Evolutionary conservation across 1,284 basidiomycete species (phyloP), one percentile per base, ranked within the genome.

Genomic region (Trichosporon sp.): DNA sequence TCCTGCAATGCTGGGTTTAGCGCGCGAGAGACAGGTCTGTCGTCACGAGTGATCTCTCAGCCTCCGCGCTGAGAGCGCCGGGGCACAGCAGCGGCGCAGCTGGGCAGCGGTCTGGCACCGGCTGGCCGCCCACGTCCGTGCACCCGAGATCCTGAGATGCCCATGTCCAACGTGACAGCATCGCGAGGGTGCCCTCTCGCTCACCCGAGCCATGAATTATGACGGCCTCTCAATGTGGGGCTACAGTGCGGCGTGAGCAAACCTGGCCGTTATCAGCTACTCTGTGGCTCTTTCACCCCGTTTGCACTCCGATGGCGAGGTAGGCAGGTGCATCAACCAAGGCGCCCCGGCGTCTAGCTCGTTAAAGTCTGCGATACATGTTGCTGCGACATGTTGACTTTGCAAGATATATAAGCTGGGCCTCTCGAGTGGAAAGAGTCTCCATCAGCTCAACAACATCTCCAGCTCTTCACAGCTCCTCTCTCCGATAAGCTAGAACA

Each of bases 101-200:
- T 13, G 44, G 7, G 18, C n/a, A 23, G 44, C 44, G 21, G 21
- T 18, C 44, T 18, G 18, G 44, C 3, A 47, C 9, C 44, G 44
- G 35, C 12, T 15, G 35, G 35, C 35, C 11, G 11, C 35, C 13
- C 12, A 38, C 12, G 35, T 11, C 35, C 35, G 35, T 38, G 35
- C 38, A 18, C 35, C 25, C 5, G 13, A 15, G 27, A 31, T 31
- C 56, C 56, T 60, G 56, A 60, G 56, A 6, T 31, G 27, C 11
- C 32, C 56, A 60, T 60, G 56, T 60, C 29, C 56, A 60, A n/a
- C 56, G 56, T 60, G 56, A 60, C 56, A 31, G 29, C 29, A 60
- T 21, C 29, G 25, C 5, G 5, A 27, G 27, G 27, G 25, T n/a
- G n/a, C 53, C 53, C 18, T 31, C 3, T n/a, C n/a, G n/a, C n/a